A percentile compares a stretch with the other conserved stretches of the same genome.
phyloP scores from a whole-genome alignment of 495 filamentous ascomycete genomes.

The Podospora didyma region DNA sequence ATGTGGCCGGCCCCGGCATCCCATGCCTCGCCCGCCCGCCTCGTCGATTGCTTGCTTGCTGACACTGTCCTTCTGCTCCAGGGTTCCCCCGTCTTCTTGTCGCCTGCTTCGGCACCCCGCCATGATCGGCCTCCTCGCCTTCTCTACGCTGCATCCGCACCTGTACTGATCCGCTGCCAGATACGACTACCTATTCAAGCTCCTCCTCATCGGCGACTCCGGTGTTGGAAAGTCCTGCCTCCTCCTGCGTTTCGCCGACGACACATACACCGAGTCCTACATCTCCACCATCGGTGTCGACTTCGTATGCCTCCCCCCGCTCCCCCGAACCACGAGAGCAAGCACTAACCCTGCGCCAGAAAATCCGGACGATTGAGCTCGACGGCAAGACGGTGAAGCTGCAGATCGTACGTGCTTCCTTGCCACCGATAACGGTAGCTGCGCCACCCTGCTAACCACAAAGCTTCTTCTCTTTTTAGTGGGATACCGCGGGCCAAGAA shows the following conservation, averaged over 20 bases:
- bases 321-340: not conserved
- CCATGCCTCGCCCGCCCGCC: not conserved
- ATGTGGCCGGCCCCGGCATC: constrained; percentile 32
- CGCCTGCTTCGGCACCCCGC: not conserved
- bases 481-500: constrained; percentile 98
- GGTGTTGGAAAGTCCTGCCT: constrained; percentile 99
- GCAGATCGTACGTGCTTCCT: constrained; percentile 76
- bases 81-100: constrained; percentile 16
- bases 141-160: not conserved
- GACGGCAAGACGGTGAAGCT: constrained; percentile 99
- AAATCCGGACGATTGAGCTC: constrained; percentile 99
- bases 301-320: constrained; percentile 64
- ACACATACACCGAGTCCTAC: constrained; percentile 99
- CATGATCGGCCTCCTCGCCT: not conserved
- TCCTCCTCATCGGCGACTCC: constrained; percentile 99
- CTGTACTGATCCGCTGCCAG: constrained; percentile 42
- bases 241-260: constrained; percentile 95
- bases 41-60: constrained; percentile 13
- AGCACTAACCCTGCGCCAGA: constrained; percentile 52
- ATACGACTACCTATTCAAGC: constrained; percentile 99
- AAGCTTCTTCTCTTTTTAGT: constrained; percentile 50
- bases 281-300: constrained; percentile 99
- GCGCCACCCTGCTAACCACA: constrained; percentile 6
- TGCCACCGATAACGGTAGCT: not conserved
- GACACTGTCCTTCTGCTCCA: constrained; percentile 17